Base-by-base conservation (phyloP, 768 basidiomycete genomes). In the Myochromella boudieri region DNA sequence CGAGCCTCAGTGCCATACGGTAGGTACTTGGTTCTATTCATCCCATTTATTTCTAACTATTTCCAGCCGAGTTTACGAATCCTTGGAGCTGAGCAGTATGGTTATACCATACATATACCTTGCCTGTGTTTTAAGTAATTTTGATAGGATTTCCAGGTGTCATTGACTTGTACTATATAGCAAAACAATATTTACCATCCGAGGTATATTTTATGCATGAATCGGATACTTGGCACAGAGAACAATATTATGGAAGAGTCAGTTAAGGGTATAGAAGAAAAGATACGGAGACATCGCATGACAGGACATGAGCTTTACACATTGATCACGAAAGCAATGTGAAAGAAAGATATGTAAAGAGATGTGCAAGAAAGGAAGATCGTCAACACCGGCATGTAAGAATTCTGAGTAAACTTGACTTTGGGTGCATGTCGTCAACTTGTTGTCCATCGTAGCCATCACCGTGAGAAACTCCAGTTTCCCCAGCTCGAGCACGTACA, bases 301-400 rank as follows among this genome's bases (percentile, higher is more conserved):
- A 51, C 46, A 52, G 50, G 52, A 59, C 50, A 52, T 49, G 57
- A 57, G 41, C 54, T 38, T 24, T 50, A 49, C 38, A 46, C 51
- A 48, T 49, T 53, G 59, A 48, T 54, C 46, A 60, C 59, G 55
- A 60, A 52, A 57, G 56, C 55, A 60, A 60, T 53, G 54, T 50
- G 58, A 57, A 54, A 57, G 45, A 56, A 53, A 54, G 47, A 56
- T 49, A 52, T 44, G 45, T 48, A 44, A 46, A 58, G 49, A 56
- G 42, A 53, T 53, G 58, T 48, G 37, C 43, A 51, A 54, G 52
- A 52, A 60, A 56, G 52, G 31, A 42, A 48, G 41, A 52, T 55
- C 54, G 56, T 57, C 81, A 84, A 71, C 90, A 91, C 60, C 81
- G 82, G 69, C 89, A 91, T 37, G 87, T 89, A 50, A 92, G 67